Conservation (phyloP, 2,329 filamentous ascomycete genomes). For the Plectosphaerella cucumerina region DNA sequence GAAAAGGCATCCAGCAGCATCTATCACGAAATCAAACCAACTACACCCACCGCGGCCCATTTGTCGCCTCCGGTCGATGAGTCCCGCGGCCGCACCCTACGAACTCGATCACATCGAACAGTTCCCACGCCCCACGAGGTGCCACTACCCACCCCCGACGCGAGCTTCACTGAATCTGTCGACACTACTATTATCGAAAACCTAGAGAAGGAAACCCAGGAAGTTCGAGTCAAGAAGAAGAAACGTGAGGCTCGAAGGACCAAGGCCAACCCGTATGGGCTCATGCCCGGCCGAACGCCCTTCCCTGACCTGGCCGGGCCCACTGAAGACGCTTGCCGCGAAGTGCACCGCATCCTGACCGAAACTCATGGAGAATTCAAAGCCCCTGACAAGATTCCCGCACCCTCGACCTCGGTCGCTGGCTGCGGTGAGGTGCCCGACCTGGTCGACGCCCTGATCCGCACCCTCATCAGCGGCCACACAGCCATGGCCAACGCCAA, state of each 20-base stretch:
- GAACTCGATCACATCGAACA: too few species aligned
- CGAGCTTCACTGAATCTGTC: not conserved
- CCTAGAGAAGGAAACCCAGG: not conserved
- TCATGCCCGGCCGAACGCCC: conserved; percentile 55
- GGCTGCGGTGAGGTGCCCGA: conserved; percentile 59
- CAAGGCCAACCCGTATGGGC: conserved; percentile 37
- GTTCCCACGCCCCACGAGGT: too few species aligned
- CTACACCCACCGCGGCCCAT: too few species aligned
- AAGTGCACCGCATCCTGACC: conserved; percentile 63
- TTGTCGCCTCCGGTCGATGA: too few species aligned
- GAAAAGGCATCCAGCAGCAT: not conserved
- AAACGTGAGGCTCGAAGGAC: conserved; percentile 20
- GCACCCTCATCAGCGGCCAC: conserved; percentile 49
- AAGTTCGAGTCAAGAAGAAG: conserved; percentile 10
- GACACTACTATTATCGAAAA: not conserved
- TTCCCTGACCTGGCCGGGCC: conserved; percentile 65
- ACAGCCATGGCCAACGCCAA: conserved; percentile 51
- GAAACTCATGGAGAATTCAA: conserved; percentile 60
- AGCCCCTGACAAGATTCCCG: conserved; percentile 62
- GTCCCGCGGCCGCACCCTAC: too few species aligned
- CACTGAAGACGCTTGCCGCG: conserved; percentile 63
- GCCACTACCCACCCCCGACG: too few species aligned
- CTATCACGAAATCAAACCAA: too few species aligned
- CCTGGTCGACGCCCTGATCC: conserved; percentile 48
- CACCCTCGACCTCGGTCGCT: conserved; percentile 65